These are phyloP conservation scores for Rehmannia glutinosa DNA, from an alignment of 257 asterid genomes.

Conservation along the genomic window DNA sequence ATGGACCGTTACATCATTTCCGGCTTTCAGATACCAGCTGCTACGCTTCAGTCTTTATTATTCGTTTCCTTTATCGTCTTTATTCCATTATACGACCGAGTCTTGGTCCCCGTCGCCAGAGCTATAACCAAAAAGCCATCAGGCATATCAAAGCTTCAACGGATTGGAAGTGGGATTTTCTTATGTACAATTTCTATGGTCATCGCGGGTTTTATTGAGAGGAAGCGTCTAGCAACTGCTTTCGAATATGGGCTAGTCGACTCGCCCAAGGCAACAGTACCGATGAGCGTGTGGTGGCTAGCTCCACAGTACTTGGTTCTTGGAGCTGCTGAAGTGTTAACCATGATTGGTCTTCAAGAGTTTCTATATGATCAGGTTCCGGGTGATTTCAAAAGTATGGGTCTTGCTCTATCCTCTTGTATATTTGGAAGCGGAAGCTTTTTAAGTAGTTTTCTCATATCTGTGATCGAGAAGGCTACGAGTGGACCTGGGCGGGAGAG, in stretches of 20 bases:
- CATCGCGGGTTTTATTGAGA: constrained; percentile 26
- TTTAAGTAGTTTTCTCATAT: constrained; percentile 28
- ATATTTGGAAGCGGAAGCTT: constrained; percentile 33
- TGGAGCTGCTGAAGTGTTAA: constrained; percentile 26
- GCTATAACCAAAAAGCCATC: constrained; percentile 30
- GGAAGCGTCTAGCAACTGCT: constrained; percentile 23
- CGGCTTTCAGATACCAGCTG: constrained; percentile 26
- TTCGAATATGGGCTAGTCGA: constrained; percentile 21
- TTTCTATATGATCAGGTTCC: constrained; percentile 40
- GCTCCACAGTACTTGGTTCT: constrained; percentile 29
- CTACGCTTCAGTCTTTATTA: constrained; percentile 30
- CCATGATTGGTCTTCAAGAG: constrained; percentile 36
- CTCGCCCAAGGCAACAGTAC: constrained; percentile 13
- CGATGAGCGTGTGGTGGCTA: constrained; percentile 42
- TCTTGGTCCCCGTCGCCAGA: constrained; percentile 24
- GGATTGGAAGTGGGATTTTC: constrained; percentile 27
- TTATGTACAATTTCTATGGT: constrained; percentile 25
- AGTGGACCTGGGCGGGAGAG: too few species aligned
- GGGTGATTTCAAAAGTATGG: constrained; percentile 27
- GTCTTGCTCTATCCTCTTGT: constrained; percentile 32
- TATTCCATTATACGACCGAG: not conserved
- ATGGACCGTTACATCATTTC: constrained; percentile 20
- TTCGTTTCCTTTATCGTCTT: not conserved
- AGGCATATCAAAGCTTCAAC: constrained; percentile 37
- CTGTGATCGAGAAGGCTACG: constrained; percentile 7